phyloP scores from a whole-genome alignment of 208 protist genomes.

The Leishmania major region DNA sequence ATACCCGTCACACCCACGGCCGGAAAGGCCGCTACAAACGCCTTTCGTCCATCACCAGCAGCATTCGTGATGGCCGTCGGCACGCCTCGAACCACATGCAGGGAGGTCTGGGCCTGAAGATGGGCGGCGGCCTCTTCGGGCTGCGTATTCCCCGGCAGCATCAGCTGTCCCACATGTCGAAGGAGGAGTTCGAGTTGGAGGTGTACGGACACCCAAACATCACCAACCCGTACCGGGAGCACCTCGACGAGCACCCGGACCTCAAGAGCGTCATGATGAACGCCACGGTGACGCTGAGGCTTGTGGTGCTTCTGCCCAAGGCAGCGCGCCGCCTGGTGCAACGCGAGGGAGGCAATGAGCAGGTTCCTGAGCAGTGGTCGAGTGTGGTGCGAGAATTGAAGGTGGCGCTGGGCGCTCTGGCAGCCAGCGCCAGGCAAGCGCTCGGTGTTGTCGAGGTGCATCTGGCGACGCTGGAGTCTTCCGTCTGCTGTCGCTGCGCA shows the following conservation, averaged over 20 bases:
- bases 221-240: conserved; percentile 87
- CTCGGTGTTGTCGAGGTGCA: conserved; percentile 29
- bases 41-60: conserved; percentile 48
- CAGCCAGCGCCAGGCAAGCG: not conserved
- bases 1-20: conserved; percentile 88
- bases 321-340: conserved; percentile 38
- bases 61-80: conserved; percentile 78
- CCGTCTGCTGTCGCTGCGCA: conserved; percentile 25
- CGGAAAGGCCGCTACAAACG: conserved; percentile 81
- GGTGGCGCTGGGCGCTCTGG: conserved; percentile 3
- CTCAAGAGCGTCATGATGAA: conserved; percentile 80
- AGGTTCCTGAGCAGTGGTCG: conserved; percentile 11
- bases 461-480: conserved; percentile 47
- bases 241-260: conserved; percentile 68
- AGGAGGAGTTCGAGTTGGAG: conserved; percentile 71
- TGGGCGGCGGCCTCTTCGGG: conserved; percentile 88
- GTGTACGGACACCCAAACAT: conserved; percentile 90
- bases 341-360: not conserved
- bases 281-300: conserved; percentile 43
- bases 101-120: conserved; percentile 83
- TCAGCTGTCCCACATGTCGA: conserved; percentile 69
- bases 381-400: conserved; percentile 22
- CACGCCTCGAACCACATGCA: conserved; percentile 77
- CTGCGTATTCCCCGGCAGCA: conserved; percentile 85
- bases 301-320: conserved; percentile 78